Conservation (phyloP, 768 basidiomycete species). For the Mycena olivaceomarginata region DNA sequence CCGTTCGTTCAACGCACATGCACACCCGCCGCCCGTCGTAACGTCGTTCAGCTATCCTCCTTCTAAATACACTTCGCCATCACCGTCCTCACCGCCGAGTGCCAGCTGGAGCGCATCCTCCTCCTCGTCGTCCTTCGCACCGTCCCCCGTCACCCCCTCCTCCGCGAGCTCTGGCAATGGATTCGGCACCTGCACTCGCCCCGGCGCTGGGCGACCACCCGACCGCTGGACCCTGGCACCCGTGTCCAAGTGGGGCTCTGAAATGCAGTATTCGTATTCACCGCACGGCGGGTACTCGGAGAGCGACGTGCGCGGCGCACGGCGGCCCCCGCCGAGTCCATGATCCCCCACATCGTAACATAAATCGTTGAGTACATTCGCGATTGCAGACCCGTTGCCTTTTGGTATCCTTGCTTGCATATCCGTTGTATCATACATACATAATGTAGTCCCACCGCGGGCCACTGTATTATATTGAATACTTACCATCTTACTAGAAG, state of each 20-base stretch:
- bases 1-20: background rate
- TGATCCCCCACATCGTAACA: no score
- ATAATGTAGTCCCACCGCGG: no score
- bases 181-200: no score
- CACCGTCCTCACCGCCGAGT: background rate
- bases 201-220: no score
- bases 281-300: slow-evolving; percentile 14
- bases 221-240: background rate
- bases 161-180: background rate
- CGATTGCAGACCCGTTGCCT: no score
- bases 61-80: background rate
- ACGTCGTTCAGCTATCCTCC: background rate
- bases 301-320: slow-evolving; percentile 29
- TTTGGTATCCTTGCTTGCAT: no score
- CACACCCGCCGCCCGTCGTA: background rate
- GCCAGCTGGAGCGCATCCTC: slow-evolving; percentile 12
- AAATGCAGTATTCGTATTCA: background rate
- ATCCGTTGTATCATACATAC: no score
- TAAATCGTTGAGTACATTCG: no score
- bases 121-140: background rate
- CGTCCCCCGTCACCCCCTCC: background rate
- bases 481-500: no score
- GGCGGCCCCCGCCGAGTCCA: no score
- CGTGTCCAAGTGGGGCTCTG: background rate
- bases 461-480: no score